phyloP scores from a whole-genome alignment of 371 early-diverging fungal species.

The Chytridiales sp. region DNA sequence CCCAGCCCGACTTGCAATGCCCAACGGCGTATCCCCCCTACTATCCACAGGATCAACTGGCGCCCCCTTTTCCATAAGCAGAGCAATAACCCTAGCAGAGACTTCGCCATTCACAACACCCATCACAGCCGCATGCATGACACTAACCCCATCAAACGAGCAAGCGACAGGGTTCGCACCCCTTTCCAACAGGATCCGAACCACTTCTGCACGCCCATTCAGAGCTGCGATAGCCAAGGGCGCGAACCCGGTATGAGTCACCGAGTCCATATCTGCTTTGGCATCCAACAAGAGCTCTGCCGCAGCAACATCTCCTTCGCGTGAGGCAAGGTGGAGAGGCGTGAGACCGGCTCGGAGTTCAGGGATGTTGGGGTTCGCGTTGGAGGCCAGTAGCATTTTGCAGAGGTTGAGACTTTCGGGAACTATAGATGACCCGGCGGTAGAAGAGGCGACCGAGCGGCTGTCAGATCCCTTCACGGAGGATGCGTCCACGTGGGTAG shows the following conservation, averaged over 20 bases:
- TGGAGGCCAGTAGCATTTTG: background rate
- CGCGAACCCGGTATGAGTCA: constrained; percentile 6
- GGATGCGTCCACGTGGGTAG: background rate
- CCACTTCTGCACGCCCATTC: constrained; percentile 2
- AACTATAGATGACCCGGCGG: background rate
- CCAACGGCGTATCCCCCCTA: constrained; percentile 8
- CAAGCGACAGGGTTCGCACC: background rate
- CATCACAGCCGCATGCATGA: constrained; percentile 9
- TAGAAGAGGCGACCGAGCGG: background rate
- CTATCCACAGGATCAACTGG: constrained; percentile 56
- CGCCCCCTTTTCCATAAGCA: constrained; percentile 65
- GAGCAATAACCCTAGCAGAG: constrained; percentile 46
- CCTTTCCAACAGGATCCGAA: background rate
- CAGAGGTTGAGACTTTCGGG: background rate
- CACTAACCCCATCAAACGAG: background rate
- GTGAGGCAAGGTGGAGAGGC: constrained; percentile 1
- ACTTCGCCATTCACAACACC: background rate
- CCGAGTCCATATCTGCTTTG: background rate
- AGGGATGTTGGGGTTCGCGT: background rate
- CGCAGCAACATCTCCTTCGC: constrained; percentile 2
- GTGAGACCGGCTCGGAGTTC: background rate
- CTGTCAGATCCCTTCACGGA: background rate
- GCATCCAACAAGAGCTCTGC: background rate
- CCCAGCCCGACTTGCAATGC: constrained; percentile 4
- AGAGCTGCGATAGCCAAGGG: constrained; percentile 5